phyloP scores from a whole-genome alignment of 2,329 filamentous ascomycete genomes.

The Venturia effusa region DNA sequence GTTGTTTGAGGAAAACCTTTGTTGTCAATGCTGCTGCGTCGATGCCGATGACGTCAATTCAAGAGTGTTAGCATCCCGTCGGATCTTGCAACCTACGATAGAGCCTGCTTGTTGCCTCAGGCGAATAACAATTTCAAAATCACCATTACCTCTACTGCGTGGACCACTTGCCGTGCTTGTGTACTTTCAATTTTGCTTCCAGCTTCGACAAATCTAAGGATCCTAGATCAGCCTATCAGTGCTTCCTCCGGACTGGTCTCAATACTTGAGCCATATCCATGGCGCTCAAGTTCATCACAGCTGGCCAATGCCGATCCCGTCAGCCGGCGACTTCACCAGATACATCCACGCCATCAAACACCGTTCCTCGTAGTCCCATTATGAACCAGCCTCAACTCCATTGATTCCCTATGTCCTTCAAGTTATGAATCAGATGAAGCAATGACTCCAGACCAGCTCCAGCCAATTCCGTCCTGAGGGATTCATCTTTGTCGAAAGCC shows the following conservation, averaged over 20 bases:
- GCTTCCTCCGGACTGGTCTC: too few relatives aligned
- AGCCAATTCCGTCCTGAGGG: background rate
- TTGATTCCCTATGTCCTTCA: background rate
- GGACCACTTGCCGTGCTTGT: too few relatives aligned
- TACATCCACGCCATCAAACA: background rate
- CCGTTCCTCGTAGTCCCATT: too few relatives aligned
- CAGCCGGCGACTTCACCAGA: background rate
- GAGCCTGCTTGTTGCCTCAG: too few relatives aligned
- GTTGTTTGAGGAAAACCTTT: too few relatives aligned
- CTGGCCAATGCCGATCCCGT: background rate
- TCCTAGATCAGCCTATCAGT: background rate
- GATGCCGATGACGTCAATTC: too few relatives aligned
- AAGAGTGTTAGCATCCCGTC: too few relatives aligned
- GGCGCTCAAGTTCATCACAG: background rate
- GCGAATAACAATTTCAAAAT: background rate
- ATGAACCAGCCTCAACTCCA: background rate
- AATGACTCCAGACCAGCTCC: background rate
- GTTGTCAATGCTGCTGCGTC: too few relatives aligned
- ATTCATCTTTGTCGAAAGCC: background rate
- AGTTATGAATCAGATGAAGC: background rate
- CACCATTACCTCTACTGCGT: background rate
- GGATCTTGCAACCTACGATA: too few relatives aligned
- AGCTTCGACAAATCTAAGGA: background rate
- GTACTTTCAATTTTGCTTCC: background rate
- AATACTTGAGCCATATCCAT: background rate